A percentile compares a stretch with the other conserved stretches of the same genome.
phyloP scores from a whole-genome alignment of 2,329 filamentous ascomycete species.

The Pseudogymnoascus sp. region DNA sequence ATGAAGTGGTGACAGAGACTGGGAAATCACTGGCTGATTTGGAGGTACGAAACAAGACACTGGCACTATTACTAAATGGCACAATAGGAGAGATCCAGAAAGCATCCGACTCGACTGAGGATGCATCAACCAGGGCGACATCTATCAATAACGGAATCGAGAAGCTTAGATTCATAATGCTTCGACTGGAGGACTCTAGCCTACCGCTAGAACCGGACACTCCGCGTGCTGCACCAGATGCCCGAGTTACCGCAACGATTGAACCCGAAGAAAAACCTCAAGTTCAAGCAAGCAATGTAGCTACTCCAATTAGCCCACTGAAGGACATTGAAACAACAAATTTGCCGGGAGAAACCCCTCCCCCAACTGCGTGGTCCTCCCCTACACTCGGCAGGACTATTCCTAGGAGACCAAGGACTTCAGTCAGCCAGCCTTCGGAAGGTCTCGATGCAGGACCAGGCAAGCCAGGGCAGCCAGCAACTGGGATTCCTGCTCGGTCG shows the following conservation, averaged over 20 bases:
- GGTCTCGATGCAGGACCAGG: neutral
- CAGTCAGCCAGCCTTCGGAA: neutral
- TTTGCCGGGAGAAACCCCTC: neutral
- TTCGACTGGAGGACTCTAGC: constrained; percentile 52
- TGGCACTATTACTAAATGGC: constrained; percentile 62
- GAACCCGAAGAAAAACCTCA: neutral
- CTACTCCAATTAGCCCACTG: neutral
- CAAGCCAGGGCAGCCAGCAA: constrained; percentile 24
- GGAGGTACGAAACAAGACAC: constrained; percentile 57
- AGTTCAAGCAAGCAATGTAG: neutral
- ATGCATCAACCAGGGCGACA: constrained; percentile 36
- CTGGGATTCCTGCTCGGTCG: constrained; percentile 53
- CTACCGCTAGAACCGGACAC: constrained; percentile 38
- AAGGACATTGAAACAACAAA: neutral
- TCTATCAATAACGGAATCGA: constrained; percentile 52
- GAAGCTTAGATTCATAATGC: constrained; percentile 59
- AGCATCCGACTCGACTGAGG: constrained; percentile 44
- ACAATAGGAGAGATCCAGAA: constrained; percentile 57
- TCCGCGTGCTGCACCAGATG: constrained; percentile 8
- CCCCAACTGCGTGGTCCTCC: neutral
- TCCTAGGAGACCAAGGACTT: neutral
- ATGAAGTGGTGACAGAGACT: constrained; percentile 25
- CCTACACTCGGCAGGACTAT: neutral
- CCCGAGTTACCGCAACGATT: neutral
- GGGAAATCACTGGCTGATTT: constrained; percentile 42